Evolutionary conservation across 2,329 filamentous ascomycete species (phyloP).

Genomic region (Aureobasidium sp.): DNA sequence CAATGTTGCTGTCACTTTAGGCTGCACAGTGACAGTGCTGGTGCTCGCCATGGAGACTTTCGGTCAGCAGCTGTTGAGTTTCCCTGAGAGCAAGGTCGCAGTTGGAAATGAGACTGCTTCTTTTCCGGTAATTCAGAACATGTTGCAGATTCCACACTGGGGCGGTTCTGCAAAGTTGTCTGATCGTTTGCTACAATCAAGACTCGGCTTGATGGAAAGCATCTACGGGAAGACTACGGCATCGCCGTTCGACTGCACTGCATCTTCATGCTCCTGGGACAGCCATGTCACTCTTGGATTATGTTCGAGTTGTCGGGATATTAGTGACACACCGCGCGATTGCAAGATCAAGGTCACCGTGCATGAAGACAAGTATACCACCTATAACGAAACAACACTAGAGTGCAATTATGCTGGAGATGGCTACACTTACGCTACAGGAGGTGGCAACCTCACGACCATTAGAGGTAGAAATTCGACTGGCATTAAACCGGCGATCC

Average conservation of each 20-base stretch:
- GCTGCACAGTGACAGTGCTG: not conserved
- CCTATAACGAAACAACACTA: not conserved
- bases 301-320: not conserved
- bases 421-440: not conserved
- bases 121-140: not conserved
- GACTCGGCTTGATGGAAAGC: not conserved
- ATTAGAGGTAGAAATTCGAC: not conserved
- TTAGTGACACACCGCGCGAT: not conserved
- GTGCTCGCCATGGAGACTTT: constrained; percentile 3
- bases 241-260: not conserved
- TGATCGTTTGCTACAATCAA: not conserved
- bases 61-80: not conserved
- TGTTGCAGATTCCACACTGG: not conserved
- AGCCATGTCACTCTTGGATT: not conserved
- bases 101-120: not conserved
- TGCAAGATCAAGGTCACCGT: not conserved
- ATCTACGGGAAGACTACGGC: not conserved
- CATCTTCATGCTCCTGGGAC: not conserved
- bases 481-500: not conserved
- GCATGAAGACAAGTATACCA: too few species aligned
- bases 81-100: not conserved
- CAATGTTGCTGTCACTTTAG: not conserved
- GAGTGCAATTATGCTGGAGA: not conserved
- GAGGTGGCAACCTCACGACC: not conserved
- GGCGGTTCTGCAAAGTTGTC: not conserved